Evolutionary conservation across 371 early-diverging fungal species (phyloP).

Genomic region (Sporodiniella umbellata): DNA sequence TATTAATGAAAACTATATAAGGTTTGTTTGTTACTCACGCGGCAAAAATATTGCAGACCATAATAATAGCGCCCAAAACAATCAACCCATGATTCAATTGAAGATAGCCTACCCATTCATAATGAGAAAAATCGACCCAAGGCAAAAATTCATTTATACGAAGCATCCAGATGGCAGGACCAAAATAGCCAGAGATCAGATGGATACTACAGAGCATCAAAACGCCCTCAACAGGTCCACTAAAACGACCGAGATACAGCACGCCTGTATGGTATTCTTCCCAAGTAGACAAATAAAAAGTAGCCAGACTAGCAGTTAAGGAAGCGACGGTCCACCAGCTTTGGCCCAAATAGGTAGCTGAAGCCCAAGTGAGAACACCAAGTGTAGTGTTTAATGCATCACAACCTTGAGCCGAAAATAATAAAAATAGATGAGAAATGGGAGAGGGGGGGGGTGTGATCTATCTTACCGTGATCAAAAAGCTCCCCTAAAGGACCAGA

Average conservation of each 20-base stretch:
- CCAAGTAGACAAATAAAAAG: conserved; percentile 94
- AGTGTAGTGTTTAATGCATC: conserved; percentile 88
- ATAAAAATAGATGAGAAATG: background rate
- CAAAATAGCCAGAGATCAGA: conserved; percentile 61
- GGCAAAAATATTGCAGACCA: conserved; percentile 59
- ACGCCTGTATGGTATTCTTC: conserved; percentile 95
- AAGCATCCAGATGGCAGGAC: conserved; percentile 45
- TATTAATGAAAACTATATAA: no score
- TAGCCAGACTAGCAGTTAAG: conserved; percentile 60
- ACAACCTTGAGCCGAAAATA: conserved; percentile 54
- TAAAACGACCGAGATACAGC: conserved; percentile 88
- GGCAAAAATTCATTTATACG: conserved; percentile 31
- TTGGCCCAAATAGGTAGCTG: conserved; percentile 71
- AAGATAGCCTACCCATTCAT: conserved; percentile 40
- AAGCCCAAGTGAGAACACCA: conserved; percentile 58
- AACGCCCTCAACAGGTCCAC: conserved; percentile 96
- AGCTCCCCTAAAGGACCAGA: conserved; percentile 95
- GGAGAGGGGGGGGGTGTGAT: background rate
- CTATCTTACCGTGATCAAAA: conserved; percentile 76
- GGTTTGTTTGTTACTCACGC: no score
- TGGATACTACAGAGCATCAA: conserved; percentile 62
- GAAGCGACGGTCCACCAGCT: conserved; percentile 73
- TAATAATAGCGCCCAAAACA: conserved; percentile 49
- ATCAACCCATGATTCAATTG: conserved; percentile 65
- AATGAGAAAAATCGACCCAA: background rate